Evolutionary conservation across 2,329 filamentous ascomycete genomes (phyloP), one percentile per base, ranked within the genome.

Genomic region (Septoria petroselini): DNA sequence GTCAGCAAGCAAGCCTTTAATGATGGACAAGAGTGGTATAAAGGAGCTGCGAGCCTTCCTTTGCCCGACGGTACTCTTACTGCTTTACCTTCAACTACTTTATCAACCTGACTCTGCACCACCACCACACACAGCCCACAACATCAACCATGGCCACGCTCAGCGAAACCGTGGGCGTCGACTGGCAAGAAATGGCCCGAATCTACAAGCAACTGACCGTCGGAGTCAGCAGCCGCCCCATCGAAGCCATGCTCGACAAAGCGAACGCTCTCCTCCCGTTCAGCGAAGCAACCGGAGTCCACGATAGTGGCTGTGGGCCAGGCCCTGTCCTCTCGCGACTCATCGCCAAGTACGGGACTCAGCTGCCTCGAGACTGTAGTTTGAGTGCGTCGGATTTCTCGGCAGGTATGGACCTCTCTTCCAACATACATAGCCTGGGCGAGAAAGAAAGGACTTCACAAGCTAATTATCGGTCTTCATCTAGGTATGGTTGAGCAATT

Each of bases 301-400:
- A 64, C 25, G 65, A 68, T 50, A 60, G 65, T 38, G 65, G 65
- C 39, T 63, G 61, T 43, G 65, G 65, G 0, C 64, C 65, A 4
- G 65, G 65, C 4, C 54, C 59, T 0, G 56, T 64, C 27, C 62
- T 62, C 18, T 30, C 52, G 1, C 54, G 51, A 12, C 25, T 68
- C 29, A 56, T 68, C 27, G 7, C 43, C 3, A 45, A 58, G 4
- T 60, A 65, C 41, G 59, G 60, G 23, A 1, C 31, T 9, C 25
- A 34, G 2, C 42, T 68, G 2, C 58, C 62, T 2, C 9, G 34
- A 2, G 21, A n/a, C 8, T 55, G 55, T 40, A 34, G 27, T 9
- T 41, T 68, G 14, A 55, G 57, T 7, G 58, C 58, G 23, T 50
- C 58, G 1, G 65, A 68, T 29, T 68, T 67, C 53, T 61, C 63